phyloP scores from a whole-genome alignment of 2,329 filamentous ascomycete genomes.

The Ilyonectria destructans region DNA sequence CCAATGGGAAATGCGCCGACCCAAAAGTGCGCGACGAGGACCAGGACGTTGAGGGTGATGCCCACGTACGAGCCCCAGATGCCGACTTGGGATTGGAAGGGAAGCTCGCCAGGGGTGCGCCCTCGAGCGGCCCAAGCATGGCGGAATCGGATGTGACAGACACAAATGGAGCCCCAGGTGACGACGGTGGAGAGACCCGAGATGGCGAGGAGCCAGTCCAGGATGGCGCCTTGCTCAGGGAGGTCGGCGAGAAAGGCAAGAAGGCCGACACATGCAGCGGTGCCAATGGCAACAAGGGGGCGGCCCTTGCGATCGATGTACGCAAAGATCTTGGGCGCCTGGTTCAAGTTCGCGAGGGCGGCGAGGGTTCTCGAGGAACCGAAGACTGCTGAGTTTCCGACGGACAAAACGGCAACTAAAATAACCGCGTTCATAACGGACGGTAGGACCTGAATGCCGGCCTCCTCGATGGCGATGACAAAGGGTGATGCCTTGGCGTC shows the following conservation, averaged over 20 bases:
- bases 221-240: slow-evolving; percentile 72
- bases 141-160: slow-evolving; percentile 95
- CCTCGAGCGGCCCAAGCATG: slow-evolving; percentile 81
- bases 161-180: slow-evolving; percentile 88
- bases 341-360: slow-evolving; percentile 89
- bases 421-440: slow-evolving; percentile 97
- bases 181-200: slow-evolving; percentile 83
- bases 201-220: slow-evolving; percentile 86
- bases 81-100: slow-evolving; percentile 86
- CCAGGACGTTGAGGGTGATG: slow-evolving; percentile 80
- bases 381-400: slow-evolving; percentile 93
- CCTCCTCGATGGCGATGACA: slow-evolving; percentile 91
- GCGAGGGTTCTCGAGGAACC: slow-evolving; percentile 92
- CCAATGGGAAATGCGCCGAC: slow-evolving; percentile 84
- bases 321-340: slow-evolving; percentile 82
- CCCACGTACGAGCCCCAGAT: slow-evolving; percentile 86
- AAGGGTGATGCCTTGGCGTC: slow-evolving; percentile 89
- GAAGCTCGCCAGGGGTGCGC: slow-evolving; percentile 81
- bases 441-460: slow-evolving; percentile 85
- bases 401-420: slow-evolving; percentile 89
- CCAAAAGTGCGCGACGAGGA: slow-evolving; percentile 91
- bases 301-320: slow-evolving; percentile 90
- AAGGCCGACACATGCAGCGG: slow-evolving; percentile 79
- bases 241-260: slow-evolving; percentile 84
- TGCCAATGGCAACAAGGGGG: slow-evolving; percentile 80